Evolutionary conservation across 2,329 filamentous ascomycete species (phyloP).

Genomic region (Hymenoscyphus linearis): DNA sequence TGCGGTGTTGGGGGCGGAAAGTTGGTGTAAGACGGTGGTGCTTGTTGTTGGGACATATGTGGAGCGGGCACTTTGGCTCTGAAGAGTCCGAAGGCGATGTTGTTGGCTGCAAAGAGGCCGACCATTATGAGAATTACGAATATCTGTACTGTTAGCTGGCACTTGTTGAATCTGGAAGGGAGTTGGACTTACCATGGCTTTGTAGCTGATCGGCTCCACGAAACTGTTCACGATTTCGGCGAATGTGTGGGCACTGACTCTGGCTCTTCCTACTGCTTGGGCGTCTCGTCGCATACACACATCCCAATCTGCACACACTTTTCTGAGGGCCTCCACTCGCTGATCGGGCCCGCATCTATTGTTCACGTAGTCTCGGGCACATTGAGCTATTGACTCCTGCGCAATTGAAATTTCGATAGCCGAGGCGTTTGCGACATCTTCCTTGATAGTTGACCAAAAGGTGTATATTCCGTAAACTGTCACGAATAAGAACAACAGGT

Average conservation of each 20-base stretch:
- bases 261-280: slow-evolving; percentile 68
- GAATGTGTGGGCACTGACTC: slow-evolving; percentile 79
- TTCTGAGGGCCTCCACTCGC: slow-evolving; percentile 67
- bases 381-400: slow-evolving; percentile 74
- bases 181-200: slow-evolving; percentile 56
- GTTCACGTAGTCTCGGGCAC: slow-evolving; percentile 64
- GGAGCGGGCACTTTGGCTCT: slow-evolving; percentile 25
- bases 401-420: slow-evolving; percentile 58
- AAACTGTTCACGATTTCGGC: slow-evolving; percentile 93
- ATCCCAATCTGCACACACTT: slow-evolving; percentile 74
- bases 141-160: slow-evolving; percentile 34
- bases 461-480: slow-evolving; percentile 34
- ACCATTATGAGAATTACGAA: slow-evolving; percentile 48
- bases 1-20: slow-evolving; percentile 19
- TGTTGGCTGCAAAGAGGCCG: slow-evolving; percentile 46
- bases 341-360: slow-evolving; percentile 68
- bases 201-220: slow-evolving; percentile 83
- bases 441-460: slow-evolving; percentile 28
- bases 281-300: slow-evolving; percentile 84
- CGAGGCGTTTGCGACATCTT: slow-evolving; percentile 44
- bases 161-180: neutral
- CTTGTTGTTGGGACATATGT: slow-evolving; percentile 18
- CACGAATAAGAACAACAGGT: slow-evolving; percentile 42
- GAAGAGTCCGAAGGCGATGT: slow-evolving; percentile 40
- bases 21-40: slow-evolving; percentile 26